Base-by-base conservation (phyloP, 2,329 filamentous ascomycete genomes). In the Cladobotryum protrusum region DNA sequence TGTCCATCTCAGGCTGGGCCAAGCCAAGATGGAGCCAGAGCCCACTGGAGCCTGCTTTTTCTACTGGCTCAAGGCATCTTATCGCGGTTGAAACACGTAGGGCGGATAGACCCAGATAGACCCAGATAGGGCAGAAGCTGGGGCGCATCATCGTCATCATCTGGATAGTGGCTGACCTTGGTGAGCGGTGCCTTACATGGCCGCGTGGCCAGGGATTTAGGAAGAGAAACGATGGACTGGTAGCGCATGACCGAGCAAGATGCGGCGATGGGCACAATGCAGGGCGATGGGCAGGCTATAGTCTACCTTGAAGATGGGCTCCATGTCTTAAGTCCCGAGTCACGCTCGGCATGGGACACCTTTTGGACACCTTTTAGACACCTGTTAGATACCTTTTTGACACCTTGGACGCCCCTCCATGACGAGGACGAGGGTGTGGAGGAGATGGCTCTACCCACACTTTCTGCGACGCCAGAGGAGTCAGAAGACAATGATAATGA, bases 261-360 rank as follows among this genome's bases (percentile, higher is more conserved):
- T 47, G 45, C 44, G 48, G 45, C 59, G 60, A 64, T 61, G 57
- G 41, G 46, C 54, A 59, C 58, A 59, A 61, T 59, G 57, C 52
- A 58, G 54, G 56, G 55, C 58, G 59, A 64, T 58, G 57, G 58
- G 37, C 52, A 52, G 53, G 54, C 51, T 47, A 47, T 54, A 50
- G 53, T 54, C 50, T 47, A 60, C 54, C 50, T 55, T 56, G 52
- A 61, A 53, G 54, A 57, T 58, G 56, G 59, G 52, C 61, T 61
- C 61, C 60, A 61, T 69, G 67, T 69, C 66, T 69, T 60, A 60
- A 56, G 58, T 59, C 49, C 54, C 55, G 50, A 67, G 67, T 69
- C 67, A 69, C 67, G 67, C 60, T 68, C 57, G 60, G 56, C 54
- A 53, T 56, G 55, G 55, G 51, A 51, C 54, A 54, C 61, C 24